Percentiles rank a stretch among this genome's conserved stretches.
phyloP scores from a whole-genome alignment of 306 rosid genomes.

The Castanea sativa region DNA sequence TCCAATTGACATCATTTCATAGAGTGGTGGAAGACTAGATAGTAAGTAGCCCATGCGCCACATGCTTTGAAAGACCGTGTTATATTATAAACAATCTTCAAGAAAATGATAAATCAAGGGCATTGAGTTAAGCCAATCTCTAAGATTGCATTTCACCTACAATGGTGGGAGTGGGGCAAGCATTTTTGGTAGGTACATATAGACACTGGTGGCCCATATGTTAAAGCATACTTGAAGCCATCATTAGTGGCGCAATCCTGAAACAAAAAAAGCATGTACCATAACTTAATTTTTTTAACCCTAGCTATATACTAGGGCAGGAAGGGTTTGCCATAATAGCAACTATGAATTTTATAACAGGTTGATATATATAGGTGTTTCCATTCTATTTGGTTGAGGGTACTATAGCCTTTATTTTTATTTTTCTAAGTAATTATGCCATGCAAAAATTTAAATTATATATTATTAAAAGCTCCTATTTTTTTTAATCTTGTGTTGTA shows the following conservation, averaged over 20 bases:
- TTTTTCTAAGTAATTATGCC: background rate
- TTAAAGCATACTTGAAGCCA: conserved; percentile 22
- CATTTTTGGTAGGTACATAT: conserved; percentile 13
- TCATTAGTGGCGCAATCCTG: conserved; percentile 24
- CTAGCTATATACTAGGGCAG: no score
- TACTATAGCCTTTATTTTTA: background rate
- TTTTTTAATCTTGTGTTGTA: no score
- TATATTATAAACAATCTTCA: background rate
- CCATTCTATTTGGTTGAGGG: no score
- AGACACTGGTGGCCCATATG: conserved; percentile 21
- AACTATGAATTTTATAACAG: no score
- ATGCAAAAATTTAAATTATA: background rate
- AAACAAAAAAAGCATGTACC: background rate
- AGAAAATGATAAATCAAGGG: background rate
- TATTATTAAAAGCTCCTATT: no score
- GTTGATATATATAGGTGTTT: no score
- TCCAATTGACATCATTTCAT: background rate
- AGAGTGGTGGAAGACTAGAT: background rate
- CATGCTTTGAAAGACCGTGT: background rate
- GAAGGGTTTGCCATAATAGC: no score
- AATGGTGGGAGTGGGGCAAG: conserved; percentile 13
- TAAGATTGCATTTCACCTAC: background rate
- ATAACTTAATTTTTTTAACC: background rate
- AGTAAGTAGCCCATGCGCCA: background rate
- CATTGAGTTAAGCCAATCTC: background rate